Base-by-base conservation (phyloP, 352 stramenopile genomes). In the Phytopythium litorale region DNA sequence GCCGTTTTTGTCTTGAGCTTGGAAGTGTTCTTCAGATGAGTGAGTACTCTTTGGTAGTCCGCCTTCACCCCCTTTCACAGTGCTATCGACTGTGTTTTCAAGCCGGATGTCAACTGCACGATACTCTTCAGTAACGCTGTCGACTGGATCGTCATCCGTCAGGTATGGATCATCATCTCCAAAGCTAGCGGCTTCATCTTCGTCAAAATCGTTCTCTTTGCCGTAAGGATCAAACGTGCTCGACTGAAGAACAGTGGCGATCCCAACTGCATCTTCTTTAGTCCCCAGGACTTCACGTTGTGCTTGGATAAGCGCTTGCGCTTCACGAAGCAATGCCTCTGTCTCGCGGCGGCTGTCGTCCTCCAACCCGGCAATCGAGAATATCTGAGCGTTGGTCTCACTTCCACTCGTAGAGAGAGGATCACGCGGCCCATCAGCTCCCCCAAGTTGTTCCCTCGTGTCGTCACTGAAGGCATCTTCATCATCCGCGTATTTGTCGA, bases 251-350 rank as follows among this genome's bases (percentile, higher is more conserved):
- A 4, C 32, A 35, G 43, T 63, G 18, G 30, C 9, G 5, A 45
- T 33, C 18, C 62, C 35, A 35, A 11, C 35, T 0, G 7, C 30
- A 33, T 30, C 18, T 11, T 63, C 23, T 76, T 25, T 18, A 49
- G 42, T 11, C 6, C 3, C 19, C 7, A 6, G 46, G n/a, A 37
- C 46, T 9, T 53, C 25, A 11, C 46, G 46, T 16, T 21, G 65
- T 23, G 62, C 60, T 40, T 66, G 48, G 40, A 87, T 68, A 12
- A 87, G 38, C 32, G 54, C 42, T 3, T 75, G 66, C 11, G 69
- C 68, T 71, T 89, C 77, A 4, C 70, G 59, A 7, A 85, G 67
- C 52, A 87, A 59, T 7, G 52, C 55, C 11, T 77, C 68, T 0
- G 74, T 87, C 49, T 84, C 74, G 0, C 64, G 60, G 19, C 66